Evolutionary conservation across 2,329 filamentous ascomycete species (phyloP).

Genomic region (Diplodia mutila): DNA sequence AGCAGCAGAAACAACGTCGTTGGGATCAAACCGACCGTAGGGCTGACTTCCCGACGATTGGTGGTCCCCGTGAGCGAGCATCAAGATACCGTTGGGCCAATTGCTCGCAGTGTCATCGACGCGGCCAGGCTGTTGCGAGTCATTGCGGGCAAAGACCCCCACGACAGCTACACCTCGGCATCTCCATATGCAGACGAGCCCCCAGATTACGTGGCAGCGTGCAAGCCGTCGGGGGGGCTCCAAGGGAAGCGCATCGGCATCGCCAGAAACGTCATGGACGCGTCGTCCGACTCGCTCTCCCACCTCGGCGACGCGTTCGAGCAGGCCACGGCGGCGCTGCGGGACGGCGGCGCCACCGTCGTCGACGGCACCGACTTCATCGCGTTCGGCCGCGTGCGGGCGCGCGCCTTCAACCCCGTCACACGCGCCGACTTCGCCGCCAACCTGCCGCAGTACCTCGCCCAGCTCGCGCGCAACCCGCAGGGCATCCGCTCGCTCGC

Average conservation of each 20-base stretch:
- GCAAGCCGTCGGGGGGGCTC: constrained; percentile 61
- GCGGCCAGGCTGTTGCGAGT: constrained; percentile 68
- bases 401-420: no score
- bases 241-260: constrained; percentile 66
- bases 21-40: constrained; percentile 65
- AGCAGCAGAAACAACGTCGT: constrained; percentile 71
- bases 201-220: not conserved
- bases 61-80: constrained; percentile 67
- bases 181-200: not conserved
- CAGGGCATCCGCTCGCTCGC: no score
- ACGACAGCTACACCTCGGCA: constrained; percentile 69
- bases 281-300: constrained; percentile 62
- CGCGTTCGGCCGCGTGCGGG: no score
- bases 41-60: constrained; percentile 3
- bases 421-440: no score
- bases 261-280: constrained; percentile 72
- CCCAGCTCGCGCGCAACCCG: no score
- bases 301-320: constrained; percentile 27
- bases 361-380: constrained; percentile 66
- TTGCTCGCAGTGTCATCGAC: constrained; percentile 71
- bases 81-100: constrained; percentile 70
- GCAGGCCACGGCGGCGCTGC: constrained; percentile 60
- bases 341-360: constrained; percentile 66
- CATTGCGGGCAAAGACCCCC: constrained; percentile 66
- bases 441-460: no score